Evolutionary conservation across 106 monocot species (phyloP).

Genomic region (Xerophyta viscosa): DNA sequence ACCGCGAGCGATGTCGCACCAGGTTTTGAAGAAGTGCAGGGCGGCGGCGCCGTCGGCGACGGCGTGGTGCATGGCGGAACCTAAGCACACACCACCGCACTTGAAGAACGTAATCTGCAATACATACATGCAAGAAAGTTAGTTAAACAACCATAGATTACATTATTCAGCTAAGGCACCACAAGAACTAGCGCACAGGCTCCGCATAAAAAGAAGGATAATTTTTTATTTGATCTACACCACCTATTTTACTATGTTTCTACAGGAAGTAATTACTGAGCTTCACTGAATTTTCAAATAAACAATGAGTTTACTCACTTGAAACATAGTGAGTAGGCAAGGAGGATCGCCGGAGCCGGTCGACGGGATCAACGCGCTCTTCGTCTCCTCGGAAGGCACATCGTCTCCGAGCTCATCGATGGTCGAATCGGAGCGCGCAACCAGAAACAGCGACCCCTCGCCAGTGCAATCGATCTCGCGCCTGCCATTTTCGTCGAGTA

Average conservation of each 20-base stretch:
- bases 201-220: no score
- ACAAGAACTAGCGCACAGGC: no score
- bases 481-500: no score
- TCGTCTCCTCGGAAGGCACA: conserved; percentile 24
- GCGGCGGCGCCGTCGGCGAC: conserved; percentile 9
- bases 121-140: no score
- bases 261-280: no score
- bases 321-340: background rate
- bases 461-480: conserved; percentile 55
- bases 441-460: conserved; percentile 42
- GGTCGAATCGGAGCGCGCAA: conserved; percentile 35
- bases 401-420: no score
- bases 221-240: no score
- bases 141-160: no score
- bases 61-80: conserved; percentile 3
- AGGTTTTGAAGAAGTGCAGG: conserved; percentile 10
- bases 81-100: conserved; percentile 19
- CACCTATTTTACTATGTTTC: no score
- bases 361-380: conserved; percentile 14
- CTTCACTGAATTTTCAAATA: no score
- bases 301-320: no score
- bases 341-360: conserved; percentile 1
- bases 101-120: conserved; percentile 30
- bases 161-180: no score
- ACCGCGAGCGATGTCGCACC: conserved; percentile 17